A percentile compares a stretch with the other conserved stretches of the same genome.
Conservation (phyloP, 352 stramenopile genomes). For the Phytophthora sojae region DNA sequence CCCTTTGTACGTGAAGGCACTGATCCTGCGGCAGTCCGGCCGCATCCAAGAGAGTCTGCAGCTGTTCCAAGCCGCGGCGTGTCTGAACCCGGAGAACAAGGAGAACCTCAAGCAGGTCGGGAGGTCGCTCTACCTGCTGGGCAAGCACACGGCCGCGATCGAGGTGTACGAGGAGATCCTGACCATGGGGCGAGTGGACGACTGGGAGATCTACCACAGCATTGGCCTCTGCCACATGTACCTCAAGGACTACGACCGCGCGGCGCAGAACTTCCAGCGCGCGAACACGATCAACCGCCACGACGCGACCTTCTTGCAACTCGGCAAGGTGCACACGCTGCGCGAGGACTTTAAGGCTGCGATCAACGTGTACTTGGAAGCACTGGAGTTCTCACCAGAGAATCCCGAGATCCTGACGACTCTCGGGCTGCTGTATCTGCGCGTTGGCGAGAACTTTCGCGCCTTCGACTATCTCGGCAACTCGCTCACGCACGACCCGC, state of each 20-base stretch:
- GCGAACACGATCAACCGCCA: slow-evolving; percentile 93
- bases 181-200: slow-evolving; percentile 78
- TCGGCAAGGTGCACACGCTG: slow-evolving; percentile 90
- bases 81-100: slow-evolving; percentile 92
- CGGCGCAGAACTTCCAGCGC: slow-evolving; percentile 89
- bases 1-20: slow-evolving; percentile 92
- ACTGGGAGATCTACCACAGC: slow-evolving; percentile 95
- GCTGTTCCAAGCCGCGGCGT: slow-evolving; percentile 93
- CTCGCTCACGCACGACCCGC: slow-evolving; percentile 91
- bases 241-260: slow-evolving; percentile 91
- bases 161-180: slow-evolving; percentile 93
- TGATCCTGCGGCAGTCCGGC: slow-evolving; percentile 91
- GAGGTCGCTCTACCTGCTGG: slow-evolving; percentile 81
- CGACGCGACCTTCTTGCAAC: slow-evolving; percentile 92
- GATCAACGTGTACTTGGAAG: slow-evolving; percentile 91
- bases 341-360: slow-evolving; percentile 88
- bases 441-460: slow-evolving; percentile 90
- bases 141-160: slow-evolving; percentile 91
- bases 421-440: slow-evolving; percentile 91
- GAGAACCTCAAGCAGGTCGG: slow-evolving; percentile 93
- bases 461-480: slow-evolving; percentile 96
- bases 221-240: slow-evolving; percentile 93
- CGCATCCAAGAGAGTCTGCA: slow-evolving; percentile 91
- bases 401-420: slow-evolving; percentile 93
- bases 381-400: slow-evolving; percentile 94